Conservation (phyloP, 345 rosid species). For the Abelmoschus esculentus region DNA sequence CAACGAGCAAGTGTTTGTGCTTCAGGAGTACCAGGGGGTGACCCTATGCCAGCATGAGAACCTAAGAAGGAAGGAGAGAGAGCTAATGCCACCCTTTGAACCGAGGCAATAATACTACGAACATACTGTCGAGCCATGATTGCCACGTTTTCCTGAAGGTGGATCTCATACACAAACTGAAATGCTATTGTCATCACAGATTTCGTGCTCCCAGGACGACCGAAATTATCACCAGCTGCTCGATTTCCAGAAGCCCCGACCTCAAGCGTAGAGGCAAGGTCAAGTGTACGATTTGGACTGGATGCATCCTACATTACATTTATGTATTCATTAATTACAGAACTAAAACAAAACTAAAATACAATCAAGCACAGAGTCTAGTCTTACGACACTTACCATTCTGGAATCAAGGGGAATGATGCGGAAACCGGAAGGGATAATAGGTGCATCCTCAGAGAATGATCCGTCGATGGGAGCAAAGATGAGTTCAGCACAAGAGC, state of each 20-base stretch:
- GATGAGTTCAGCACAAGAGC: constrained; percentile 81
- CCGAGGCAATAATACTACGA: constrained; percentile 76
- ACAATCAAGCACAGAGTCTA: constrained; percentile 2
- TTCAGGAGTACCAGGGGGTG: constrained; percentile 77
- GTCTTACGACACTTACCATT: constrained; percentile 36
- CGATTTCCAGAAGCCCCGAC: constrained; percentile 53
- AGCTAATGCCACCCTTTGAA: constrained; percentile 92
- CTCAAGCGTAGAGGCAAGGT: constrained; percentile 90
- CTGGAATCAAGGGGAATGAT: constrained; percentile 85
- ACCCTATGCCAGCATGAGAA: constrained; percentile 44
- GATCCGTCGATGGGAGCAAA: constrained; percentile 97
- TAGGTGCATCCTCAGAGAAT: constrained; percentile 89
- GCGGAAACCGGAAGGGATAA: constrained; percentile 93
- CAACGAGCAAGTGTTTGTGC: constrained; percentile 87
- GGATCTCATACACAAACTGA: constrained; percentile 79
- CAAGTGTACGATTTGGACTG: constrained; percentile 88
- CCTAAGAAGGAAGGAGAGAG: constrained; percentile 76
- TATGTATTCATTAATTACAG: not conserved
- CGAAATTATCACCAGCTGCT: constrained; percentile 47
- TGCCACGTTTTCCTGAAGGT: constrained; percentile 81
- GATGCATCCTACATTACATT: constrained; percentile 50
- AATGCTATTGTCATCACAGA: constrained; percentile 97
- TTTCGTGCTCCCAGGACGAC: constrained; percentile 48
- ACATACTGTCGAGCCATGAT: constrained; percentile 90
- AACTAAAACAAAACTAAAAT: not conserved